Evolutionary conservation across 805 yeast species (phyloP).

Genomic region (Lachancea kluyveri): DNA sequence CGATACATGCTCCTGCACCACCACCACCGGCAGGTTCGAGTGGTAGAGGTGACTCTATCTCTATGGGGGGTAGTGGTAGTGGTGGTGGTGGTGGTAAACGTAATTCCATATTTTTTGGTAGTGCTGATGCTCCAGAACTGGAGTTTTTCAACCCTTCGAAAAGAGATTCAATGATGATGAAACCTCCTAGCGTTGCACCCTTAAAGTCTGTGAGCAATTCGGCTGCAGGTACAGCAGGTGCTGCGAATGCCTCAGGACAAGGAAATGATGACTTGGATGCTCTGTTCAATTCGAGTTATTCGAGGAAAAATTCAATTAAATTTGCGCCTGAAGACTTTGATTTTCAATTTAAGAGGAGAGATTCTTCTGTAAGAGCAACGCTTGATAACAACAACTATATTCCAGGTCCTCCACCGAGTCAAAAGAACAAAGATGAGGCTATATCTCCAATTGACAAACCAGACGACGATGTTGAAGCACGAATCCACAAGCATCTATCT

Average conservation of each 20-base stretch:
- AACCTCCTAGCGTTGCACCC: slow-evolving; percentile 9
- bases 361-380: slow-evolving; percentile 25
- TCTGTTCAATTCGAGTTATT: slow-evolving; percentile 9
- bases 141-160: slow-evolving; percentile 16
- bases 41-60: slow-evolving; percentile 1
- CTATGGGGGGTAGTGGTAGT: slow-evolving; percentile 8
- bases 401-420: slow-evolving; percentile 13
- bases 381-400: slow-evolving; percentile 14
- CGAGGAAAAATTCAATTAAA: slow-evolving; percentile 29
- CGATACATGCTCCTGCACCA: slow-evolving; percentile 5
- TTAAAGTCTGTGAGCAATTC: slow-evolving; percentile 24
- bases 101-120: slow-evolving; percentile 20
- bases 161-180: slow-evolving; percentile 10
- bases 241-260: slow-evolving; percentile 5
- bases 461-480: slow-evolving; percentile 8
- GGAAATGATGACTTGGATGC: slow-evolving; percentile 11
- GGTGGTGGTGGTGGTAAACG: slow-evolving; percentile 20
- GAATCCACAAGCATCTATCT: slow-evolving; percentile 6
- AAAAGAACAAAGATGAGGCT: no score
- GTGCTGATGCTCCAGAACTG: slow-evolving; percentile 20
- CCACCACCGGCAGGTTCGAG: slow-evolving; percentile 3
- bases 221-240: slow-evolving; percentile 1
- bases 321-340: slow-evolving; percentile 28
- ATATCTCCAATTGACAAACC: no score
- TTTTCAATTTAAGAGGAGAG: slow-evolving; percentile 28